phyloP scores from a whole-genome alignment of 192 early-diverging fungal genomes.

The Dissophora globulifera region DNA sequence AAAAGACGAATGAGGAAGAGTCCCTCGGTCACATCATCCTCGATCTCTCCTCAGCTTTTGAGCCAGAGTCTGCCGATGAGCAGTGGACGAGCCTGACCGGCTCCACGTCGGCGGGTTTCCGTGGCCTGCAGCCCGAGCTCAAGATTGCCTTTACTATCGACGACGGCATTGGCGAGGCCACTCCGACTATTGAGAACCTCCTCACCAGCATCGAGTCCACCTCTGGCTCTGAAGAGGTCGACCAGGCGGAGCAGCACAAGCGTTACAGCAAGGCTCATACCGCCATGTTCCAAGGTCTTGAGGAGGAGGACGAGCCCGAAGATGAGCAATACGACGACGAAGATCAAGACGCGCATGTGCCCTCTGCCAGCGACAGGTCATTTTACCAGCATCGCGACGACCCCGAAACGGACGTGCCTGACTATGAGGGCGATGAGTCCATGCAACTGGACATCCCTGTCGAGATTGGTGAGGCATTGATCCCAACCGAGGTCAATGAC shows the following conservation, averaged over 20 bases:
- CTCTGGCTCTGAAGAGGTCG: conserved; percentile 36
- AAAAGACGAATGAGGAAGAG: conserved; percentile 45
- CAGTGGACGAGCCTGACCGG: conserved; percentile 47
- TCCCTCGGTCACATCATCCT: conserved; percentile 54
- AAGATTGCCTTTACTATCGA: conserved; percentile 55
- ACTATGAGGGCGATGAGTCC: conserved; percentile 21
- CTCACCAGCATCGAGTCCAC: conserved; percentile 47
- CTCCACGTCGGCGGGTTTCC: conserved; percentile 31
- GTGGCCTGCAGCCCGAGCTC: conserved; percentile 52
- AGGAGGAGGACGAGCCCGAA: conserved; percentile 36
- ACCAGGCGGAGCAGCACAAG: conserved; percentile 7
- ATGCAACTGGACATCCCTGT: conserved; percentile 50
- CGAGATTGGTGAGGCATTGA: conserved; percentile 49
- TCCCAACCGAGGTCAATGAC: conserved; percentile 52
- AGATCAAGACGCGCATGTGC: conserved; percentile 39
- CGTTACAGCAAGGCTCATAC: conserved; percentile 4
- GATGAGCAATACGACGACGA: conserved; percentile 17
- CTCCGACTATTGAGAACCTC: conserved; percentile 43
- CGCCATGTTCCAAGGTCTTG: conserved; percentile 23
- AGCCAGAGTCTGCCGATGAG: conserved; percentile 46
- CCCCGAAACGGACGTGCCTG: conserved; percentile 17
- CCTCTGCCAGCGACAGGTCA: conserved; percentile 32
- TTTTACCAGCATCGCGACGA: conserved; percentile 28
- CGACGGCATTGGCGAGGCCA: conserved; percentile 34
- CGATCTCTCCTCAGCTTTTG: conserved; percentile 49